Base-by-base conservation (phyloP, 441 rosid species). In the Erysimum pusillum region DNA sequence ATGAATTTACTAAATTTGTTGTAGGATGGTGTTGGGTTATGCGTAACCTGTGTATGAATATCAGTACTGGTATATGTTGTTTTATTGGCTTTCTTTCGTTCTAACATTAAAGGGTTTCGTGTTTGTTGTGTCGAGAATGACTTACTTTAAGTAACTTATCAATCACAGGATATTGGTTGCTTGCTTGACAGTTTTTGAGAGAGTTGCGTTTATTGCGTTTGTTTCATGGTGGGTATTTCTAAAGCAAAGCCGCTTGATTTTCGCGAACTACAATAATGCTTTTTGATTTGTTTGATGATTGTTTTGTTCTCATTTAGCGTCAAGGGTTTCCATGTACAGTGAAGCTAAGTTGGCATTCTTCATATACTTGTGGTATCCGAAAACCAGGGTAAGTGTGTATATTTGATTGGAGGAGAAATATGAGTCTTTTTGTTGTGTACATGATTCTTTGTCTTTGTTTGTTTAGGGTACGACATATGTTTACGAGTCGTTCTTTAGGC, bases 31-130 rank as follows among this genome's bases (percentile, higher is more conserved):
- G 63, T 86, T 96, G 75, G 99, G 98, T 58, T 93, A 96, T 82
- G 99, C 96, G 25, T 96, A 91, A 82, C 99, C 99, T 15, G 98
- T 98, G 3, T 95, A 95, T 39, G 98, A 95, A 81, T 96, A 98
- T 85, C 97, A 89, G 75, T 96, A 96, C 82, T 96, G 99, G 99
- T 96, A 63, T 14, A 18, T 14, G 14, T 32, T 59, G 58, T 71
- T 49, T 11, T 11, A n/a, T 46, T 6, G 53, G 14, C 54, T 53
- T 15, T 20, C 9, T 6, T 32, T 25, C 28, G 28, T 2, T 25
- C 28, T 25, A 25, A 25, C 0, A 3, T 25, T 25, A 2, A 25
- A 25, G 3, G n/a, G 17, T 15, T 54, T 45, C 13, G 39, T 8
- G 67, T 54, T 9, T 11, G 57, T 75, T 75, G 36, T 36, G 22